Evolutionary conservation across 2,329 filamentous ascomycete species (phyloP), one percentile per base, ranked within the genome.

Genomic region (Diaporthe citriasiana): DNA sequence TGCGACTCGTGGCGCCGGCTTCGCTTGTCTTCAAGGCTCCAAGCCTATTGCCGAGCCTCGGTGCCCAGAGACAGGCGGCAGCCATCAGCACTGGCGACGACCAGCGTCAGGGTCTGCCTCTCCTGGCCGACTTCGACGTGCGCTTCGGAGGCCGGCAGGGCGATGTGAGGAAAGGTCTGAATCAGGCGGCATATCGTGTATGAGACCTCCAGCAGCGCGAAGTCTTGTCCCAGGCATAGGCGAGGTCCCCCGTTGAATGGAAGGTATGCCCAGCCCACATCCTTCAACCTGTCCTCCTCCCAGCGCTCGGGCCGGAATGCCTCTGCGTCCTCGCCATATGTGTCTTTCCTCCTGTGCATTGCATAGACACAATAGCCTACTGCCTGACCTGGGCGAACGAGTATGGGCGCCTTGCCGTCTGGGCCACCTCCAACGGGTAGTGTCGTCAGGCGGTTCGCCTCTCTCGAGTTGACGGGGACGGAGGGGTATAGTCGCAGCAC

Each of bases 231-330:
- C 3, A 84, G 75, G 65, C 82, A 84, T 8, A 82, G 80, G 42
- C 82, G 77, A 13, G 83, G 83, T 0, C 82, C 83, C 4, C 81
- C 82, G 66, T 82, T 84, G 73, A 84, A 84, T 1, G 81, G 81
- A 9, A 82, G 76, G 56, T 81, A 84, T 22, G 79, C 82, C 81
- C 80, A 83, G 12, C 79, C 79, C 38, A 77, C 68, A 17, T 79
- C 76, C 0, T 74, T 72, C 4, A 79, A 59, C 35, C 79, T 75
- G 22, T 71, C 55, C 3, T 78, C 79, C 35, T 83, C 83, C 83
- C 83, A 85, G 17, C 84, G 76, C 69, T 83, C 83, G 0, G 83
- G 84, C 1, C 78, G 76, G 57, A 84, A 85, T n/a, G 80, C 78
- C 2, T 79, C 77, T 1, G 82, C 81, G 65, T 84, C 83, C 0